Base-by-base conservation (phyloP, 2,329 filamentous ascomycete genomes). In the Trichophyton rubrum region DNA sequence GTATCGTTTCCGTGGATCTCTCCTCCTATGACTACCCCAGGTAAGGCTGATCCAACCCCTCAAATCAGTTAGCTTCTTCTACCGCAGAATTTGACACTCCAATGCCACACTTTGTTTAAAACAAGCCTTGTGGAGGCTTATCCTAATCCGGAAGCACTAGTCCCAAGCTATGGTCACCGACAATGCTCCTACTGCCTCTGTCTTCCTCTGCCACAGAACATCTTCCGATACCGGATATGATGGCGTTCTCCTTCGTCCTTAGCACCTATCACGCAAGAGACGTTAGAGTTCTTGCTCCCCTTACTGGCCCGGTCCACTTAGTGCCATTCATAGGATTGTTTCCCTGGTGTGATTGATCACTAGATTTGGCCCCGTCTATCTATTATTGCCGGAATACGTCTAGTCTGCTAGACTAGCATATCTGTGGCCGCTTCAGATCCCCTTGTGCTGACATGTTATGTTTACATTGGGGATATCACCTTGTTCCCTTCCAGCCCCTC, bases 91-190 rank as follows among this genome's bases (percentile, higher is more conserved):
- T 11, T 55, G 51, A 55, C 15, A 55, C 51, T n/a, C 27, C 51
- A 55, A 55, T 55, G 27, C 51, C 47, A 55, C 51, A 55, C 51
- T 55, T 55, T 55, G 51, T 55, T 55, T 17, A 35, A 30, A 15
- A 55, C 51, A 55, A 55, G 51, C 51, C 24, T 55, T 20, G n/a
- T 7, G 51, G 15, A 27, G 51, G 27, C 51, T 33, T 2, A 15
- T 55, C 51, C 51, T 55, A 55, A 55, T 55, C 51, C 51, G 51
- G 51, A 55, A 55, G 51, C 6, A 35, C 51, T 55, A 55, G 15
- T 55, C 30, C 9, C 11, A 55, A 55, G 51, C 15, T 35, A 33
- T 35, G 51, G 24, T 55, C 51, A 55, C 51, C 27, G 6, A 33
- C 15, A 24, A 30, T 30, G 27, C 27, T 30, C 27, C 27, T 33